Evolutionary conservation across 305 asterid species (phyloP).

Genomic region (Andrographis paniculata): DNA sequence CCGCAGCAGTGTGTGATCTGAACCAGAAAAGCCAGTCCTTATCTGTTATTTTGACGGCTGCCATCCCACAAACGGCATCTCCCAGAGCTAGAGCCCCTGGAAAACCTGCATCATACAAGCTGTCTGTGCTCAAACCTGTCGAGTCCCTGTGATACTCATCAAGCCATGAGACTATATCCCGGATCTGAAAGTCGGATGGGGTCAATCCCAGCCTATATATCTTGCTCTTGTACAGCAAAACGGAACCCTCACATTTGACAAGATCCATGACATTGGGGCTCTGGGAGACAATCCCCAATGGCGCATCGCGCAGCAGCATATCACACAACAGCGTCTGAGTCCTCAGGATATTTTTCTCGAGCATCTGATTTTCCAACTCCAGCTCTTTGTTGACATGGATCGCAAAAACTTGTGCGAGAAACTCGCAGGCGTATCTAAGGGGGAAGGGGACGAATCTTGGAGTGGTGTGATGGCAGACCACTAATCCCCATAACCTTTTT

Average conservation of each 20-base stretch:
- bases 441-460: constrained; percentile 96
- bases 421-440: constrained; percentile 93
- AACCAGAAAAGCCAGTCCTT: constrained; percentile 95
- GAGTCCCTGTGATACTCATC: constrained; percentile 73
- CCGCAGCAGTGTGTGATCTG: constrained; percentile 87
- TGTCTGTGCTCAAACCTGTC: constrained; percentile 84
- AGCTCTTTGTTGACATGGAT: constrained; percentile 87
- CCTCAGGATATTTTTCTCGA: constrained; percentile 81
- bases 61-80: constrained; percentile 81
- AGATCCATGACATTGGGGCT: constrained; percentile 92
- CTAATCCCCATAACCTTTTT: constrained; percentile 82
- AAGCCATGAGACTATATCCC: constrained; percentile 78
- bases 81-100: constrained; percentile 86
- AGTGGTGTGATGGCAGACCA: constrained; percentile 80
- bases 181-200: constrained; percentile 62
- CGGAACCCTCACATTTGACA: constrained; percentile 90
- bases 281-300: constrained; percentile 80
- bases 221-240: constrained; percentile 45
- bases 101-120: constrained; percentile 80
- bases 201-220: constrained; percentile 49
- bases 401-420: constrained; percentile 84
- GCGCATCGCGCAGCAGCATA: constrained; percentile 81
- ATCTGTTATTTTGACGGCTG: constrained; percentile 72
- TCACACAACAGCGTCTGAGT: constrained; percentile 92
- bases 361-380: constrained; percentile 66